phyloP scores from a whole-genome alignment of 1,284 basidiomycete species.

The Dichomitus squalens region DNA sequence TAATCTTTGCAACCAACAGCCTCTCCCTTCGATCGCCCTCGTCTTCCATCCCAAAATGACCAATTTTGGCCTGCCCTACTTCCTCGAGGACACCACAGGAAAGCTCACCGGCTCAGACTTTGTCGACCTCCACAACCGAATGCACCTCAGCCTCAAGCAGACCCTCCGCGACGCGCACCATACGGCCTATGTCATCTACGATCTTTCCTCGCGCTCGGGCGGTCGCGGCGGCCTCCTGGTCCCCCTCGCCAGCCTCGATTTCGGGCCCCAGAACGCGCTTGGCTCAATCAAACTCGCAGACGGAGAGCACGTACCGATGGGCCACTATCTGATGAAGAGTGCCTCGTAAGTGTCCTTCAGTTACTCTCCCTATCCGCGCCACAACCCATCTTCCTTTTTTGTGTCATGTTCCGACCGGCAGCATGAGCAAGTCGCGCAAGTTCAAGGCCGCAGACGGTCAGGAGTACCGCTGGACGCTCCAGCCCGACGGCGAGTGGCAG shows the following conservation, averaged over 20 bases:
- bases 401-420: not conserved
- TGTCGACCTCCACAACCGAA: slow-evolving; percentile 62
- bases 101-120: slow-evolving; percentile 55
- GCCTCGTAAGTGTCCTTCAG: slow-evolving; percentile 40
- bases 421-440: slow-evolving; percentile 47
- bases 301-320: slow-evolving; percentile 47
- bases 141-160: slow-evolving; percentile 51
- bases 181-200: slow-evolving; percentile 55
- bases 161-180: slow-evolving; percentile 44
- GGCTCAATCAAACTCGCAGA: slow-evolving; percentile 51
- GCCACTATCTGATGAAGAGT: slow-evolving; percentile 50
- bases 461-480: slow-evolving; percentile 59
- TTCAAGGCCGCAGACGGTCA: slow-evolving; percentile 60
- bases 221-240: slow-evolving; percentile 30
- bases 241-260: slow-evolving; percentile 52
- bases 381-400: not conserved
- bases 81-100: slow-evolving; percentile 65
- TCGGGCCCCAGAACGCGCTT: slow-evolving; percentile 49
- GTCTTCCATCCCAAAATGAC: slow-evolving; percentile 41
- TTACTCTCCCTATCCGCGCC: not conserved
- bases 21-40: not conserved
- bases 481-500: slow-evolving; percentile 55
- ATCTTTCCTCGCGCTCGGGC: slow-evolving; percentile 28
- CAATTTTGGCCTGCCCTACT: slow-evolving; percentile 55
- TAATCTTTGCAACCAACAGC: not conserved